Conservation (phyloP, 805 yeast species). For the Ogataea nonfermentans region DNA sequence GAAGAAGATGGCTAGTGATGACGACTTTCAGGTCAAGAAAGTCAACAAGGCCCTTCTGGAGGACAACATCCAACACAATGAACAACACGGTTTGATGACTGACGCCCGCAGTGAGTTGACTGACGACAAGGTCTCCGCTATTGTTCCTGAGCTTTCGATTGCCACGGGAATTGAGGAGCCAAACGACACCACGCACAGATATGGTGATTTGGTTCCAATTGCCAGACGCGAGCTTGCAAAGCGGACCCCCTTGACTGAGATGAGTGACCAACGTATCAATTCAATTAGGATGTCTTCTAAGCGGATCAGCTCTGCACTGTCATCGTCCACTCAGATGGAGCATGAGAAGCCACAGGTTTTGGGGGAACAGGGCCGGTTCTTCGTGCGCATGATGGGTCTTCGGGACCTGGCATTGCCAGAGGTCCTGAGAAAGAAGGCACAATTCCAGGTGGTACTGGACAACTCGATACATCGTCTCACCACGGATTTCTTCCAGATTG, state of each 20-base stretch:
- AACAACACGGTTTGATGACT: constrained; percentile 25
- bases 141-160: constrained; percentile 32
- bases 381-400: constrained; percentile 48
- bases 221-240: constrained; percentile 13
- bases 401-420: constrained; percentile 48
- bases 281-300: constrained; percentile 3
- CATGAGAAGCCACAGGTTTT: constrained; percentile 16
- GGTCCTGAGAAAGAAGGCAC: constrained; percentile 42
- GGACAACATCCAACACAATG: constrained; percentile 14
- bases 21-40: constrained; percentile 30
- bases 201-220: constrained; percentile 23
- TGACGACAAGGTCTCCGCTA: constrained; percentile 20
- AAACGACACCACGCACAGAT: constrained; percentile 6
- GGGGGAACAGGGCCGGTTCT: constrained; percentile 49
- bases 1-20: constrained; percentile 30
- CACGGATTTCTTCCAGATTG: constrained; percentile 45
- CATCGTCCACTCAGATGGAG: constrained; percentile 7
- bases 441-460: constrained; percentile 58
- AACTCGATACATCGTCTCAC: constrained; percentile 79
- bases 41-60: constrained; percentile 24
- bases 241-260: background rate
- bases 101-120: constrained; percentile 15
- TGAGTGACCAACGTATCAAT: background rate
- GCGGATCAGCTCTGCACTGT: constrained; percentile 9
- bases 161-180: constrained; percentile 19